A percentile compares a stretch with the other conserved stretches of the same genome.
These are phyloP conservation scores for Starmera caribaea DNA, from an alignment of 805 yeast species.

Conservation along the genomic window DNA sequence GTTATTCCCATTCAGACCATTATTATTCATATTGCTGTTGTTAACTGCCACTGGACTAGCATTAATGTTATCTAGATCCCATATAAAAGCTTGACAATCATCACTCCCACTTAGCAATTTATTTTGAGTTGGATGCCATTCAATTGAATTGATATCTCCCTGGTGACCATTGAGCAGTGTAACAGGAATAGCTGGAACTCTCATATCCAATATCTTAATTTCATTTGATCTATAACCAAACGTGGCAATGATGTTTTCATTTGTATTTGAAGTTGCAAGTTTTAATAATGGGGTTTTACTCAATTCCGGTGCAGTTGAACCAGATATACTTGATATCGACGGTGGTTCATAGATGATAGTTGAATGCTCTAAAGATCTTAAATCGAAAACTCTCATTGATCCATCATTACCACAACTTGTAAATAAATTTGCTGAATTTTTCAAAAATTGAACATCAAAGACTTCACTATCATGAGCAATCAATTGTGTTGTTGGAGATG, in stretches of 20 bases:
- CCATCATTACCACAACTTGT: slow-evolving; percentile 96
- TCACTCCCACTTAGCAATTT: slow-evolving; percentile 56
- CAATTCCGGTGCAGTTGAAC: slow-evolving; percentile 4
- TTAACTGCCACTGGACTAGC: background rate
- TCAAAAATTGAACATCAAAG: slow-evolving; percentile 79
- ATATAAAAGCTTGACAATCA: slow-evolving; percentile 62
- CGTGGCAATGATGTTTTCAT: slow-evolving; percentile 78
- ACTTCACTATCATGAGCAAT: slow-evolving; percentile 97
- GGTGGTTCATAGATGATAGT: slow-evolving; percentile 88
- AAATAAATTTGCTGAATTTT: slow-evolving; percentile 66
- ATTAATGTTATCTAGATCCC: slow-evolving; percentile 37
- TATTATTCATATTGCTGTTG: slow-evolving; percentile 2
- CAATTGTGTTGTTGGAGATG: slow-evolving; percentile 77
- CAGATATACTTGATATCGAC: slow-evolving; percentile 6
- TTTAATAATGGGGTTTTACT: slow-evolving; percentile 56
- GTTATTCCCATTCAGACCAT: background rate
- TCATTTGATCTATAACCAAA: slow-evolving; percentile 61
- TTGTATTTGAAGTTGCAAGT: slow-evolving; percentile 68
- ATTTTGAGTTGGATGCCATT: slow-evolving; percentile 78
- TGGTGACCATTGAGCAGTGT: slow-evolving; percentile 58
- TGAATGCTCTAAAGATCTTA: slow-evolving; percentile 82
- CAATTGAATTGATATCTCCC: slow-evolving; percentile 59
- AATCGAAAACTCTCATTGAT: slow-evolving; percentile 83
- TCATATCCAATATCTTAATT: slow-evolving; percentile 67
- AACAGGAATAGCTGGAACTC: slow-evolving; percentile 81